Conservation (phyloP, 305 asterid species). For the Andrographis paniculata region DNA sequence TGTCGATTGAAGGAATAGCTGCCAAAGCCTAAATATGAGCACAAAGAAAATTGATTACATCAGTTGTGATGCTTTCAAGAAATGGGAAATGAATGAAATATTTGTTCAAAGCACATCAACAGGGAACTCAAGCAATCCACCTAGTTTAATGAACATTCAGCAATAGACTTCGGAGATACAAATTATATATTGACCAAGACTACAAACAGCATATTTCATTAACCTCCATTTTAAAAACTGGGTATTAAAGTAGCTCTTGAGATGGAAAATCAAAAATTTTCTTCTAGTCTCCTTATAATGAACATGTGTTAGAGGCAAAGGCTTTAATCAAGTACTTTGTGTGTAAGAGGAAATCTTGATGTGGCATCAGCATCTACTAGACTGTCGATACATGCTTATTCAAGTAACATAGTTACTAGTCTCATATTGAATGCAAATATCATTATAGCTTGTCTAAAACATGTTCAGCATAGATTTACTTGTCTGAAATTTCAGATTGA, state of each 20-base stretch:
- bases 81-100: constrained; percentile 5
- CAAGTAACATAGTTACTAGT: too few relatives aligned
- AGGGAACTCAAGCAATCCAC: neutral
- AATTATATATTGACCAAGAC: constrained; percentile 7
- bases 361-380: constrained; percentile 2
- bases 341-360: too few relatives aligned
- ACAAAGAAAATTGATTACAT: constrained; percentile 15
- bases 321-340: too few relatives aligned
- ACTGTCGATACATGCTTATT: neutral
- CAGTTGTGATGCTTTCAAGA: constrained; percentile 11
- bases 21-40: constrained; percentile 65
- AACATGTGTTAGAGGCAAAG: too few relatives aligned
- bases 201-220: too few relatives aligned
- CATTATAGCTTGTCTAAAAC: neutral
- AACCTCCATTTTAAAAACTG: too few relatives aligned
- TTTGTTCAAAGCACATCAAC: neutral
- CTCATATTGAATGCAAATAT: too few relatives aligned
- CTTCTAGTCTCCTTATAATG: too few relatives aligned
- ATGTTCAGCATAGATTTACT: constrained; percentile 4
- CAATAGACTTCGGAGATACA: neutral
- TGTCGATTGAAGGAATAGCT: constrained; percentile 78
- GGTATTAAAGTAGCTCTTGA: too few relatives aligned
- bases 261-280: too few relatives aligned
- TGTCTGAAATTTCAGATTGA: neutral
- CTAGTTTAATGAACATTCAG: neutral